Evolutionary conservation across 2,329 filamentous ascomycete genomes (phyloP), one percentile per base, ranked within the genome.

Genomic region (Aspergillus quadrilineatus): DNA sequence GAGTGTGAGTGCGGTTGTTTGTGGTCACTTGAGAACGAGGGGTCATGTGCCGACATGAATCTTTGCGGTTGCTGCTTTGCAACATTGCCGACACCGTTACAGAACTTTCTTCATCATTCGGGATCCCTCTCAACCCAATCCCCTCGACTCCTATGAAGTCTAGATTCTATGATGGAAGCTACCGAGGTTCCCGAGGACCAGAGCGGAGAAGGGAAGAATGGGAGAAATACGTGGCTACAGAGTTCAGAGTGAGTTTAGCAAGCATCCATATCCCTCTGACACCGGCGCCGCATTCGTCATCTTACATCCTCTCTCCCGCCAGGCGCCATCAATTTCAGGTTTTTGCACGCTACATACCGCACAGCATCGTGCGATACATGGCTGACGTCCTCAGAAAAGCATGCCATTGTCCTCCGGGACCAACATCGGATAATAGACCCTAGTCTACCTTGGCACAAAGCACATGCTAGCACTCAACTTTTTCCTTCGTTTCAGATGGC

Each of bases 201-300:
- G 15, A n/a, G 15, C 42, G 32, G 50, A 41, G 43, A 1, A 39
- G 26, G 8, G 30, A 26, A 47, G 45, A 30, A 39, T 22, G 22
- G 22, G 22, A 22, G 22, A 22, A 22, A 22, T 22, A 41, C 53
- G 53, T 55, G 53, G 53, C 39, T 48, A 22, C 22, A 22, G 34
- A 28, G 34, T 34, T 34, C 9, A 29, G 28, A 41, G n/a, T 22
- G 17, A 36, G 37, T 14, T 50, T 44, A n/a, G 28, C 47, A 50
- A 47, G 44, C 22, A 43, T 34, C 15, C 22, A 22, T 22, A 22
- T 22, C 36, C 28, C 36, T 10, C 34, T 32, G 10, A 10, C 15
- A 55, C 6, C 26, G n/a, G 41, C 48, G 43, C 54, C 47, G 42
- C 22, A 47, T 39, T 50, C 48, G 53, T 44, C 41, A 50, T 41